Base-by-base conservation (phyloP, 306 rosid genomes). In the Fagus crenata region DNA sequence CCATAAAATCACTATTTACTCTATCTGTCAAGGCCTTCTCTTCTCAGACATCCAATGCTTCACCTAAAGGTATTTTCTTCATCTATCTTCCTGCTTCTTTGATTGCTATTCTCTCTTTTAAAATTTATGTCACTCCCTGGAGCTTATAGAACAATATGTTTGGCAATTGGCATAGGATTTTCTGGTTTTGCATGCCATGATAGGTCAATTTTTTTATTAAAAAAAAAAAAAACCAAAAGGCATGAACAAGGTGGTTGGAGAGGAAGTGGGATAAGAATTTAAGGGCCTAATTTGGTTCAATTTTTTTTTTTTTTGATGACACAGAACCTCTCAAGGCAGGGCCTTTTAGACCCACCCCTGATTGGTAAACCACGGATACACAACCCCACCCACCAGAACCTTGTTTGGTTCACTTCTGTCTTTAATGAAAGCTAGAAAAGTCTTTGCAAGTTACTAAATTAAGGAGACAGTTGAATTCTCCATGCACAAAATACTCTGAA, bases 1-100 rank as follows among this genome's bases (percentile, higher is more conserved):
- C 89, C 71, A 1, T 71, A 22, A 76, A 67, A 59, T 73, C 87
- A 4, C 78, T 17, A 0, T 74, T 37, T 63, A 74, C 77, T 33
- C n/a, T 74, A 12, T 77, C 91, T 71, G 65, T 83, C 72, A 81
- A 79, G 70, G 76, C 82, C 6, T 63, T 88, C 72, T 84, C 96
- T 80, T 80, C 85, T 49, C 86, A 75, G 78, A 78, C 86, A 9
- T 76, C 85, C 79, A 78, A 35, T 83, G 83, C 82, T 74, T 82
- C 87, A 12, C 58, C 80, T 70, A 83, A 80, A 78, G 88, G 89
- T 84, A 77, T 11, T 43, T 15, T 46, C 35, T 18, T 72, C 1
- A 11, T 42, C 2, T 53, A 36, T 43, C 53, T 41, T 14, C 4
- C 4, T 51, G 2, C 61, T 8, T 28, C 46, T 49, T 55, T 28